These are phyloP conservation scores for Apiospora rasikravindrae DNA, from an alignment of 2,329 filamentous ascomycete genomes.

Conservation along the genomic window DNA sequence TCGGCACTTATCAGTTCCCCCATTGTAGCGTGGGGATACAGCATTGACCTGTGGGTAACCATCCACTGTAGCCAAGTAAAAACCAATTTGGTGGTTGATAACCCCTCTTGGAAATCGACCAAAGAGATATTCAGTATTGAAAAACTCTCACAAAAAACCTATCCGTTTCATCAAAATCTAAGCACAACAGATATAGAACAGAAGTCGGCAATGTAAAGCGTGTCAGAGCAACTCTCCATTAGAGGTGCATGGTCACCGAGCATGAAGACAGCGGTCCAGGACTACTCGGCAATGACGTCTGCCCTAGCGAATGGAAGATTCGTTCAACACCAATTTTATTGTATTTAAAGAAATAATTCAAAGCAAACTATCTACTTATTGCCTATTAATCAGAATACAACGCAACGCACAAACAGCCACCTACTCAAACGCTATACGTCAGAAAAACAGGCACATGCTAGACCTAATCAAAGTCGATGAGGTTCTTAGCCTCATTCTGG, in stretches of 20 bases:
- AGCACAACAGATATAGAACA: not conserved
- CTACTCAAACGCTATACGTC: not conserved
- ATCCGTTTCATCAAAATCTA: not conserved
- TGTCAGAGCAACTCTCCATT: not conserved
- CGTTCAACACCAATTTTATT: not conserved
- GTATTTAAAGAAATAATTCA: too few species aligned
- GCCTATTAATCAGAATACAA: not conserved
- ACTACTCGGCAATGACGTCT: too few species aligned
- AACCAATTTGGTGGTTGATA: not conserved
- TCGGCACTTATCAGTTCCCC: not conserved
- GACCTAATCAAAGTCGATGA: not conserved
- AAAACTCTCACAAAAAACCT: not conserved
- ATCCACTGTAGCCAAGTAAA: not conserved
- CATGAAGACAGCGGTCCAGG: too few species aligned
- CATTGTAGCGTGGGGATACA: not conserved
- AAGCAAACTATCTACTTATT: too few species aligned
- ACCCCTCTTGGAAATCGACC: not conserved
- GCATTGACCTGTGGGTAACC: not conserved
- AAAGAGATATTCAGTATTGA: not conserved
- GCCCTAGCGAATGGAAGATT: too few species aligned
- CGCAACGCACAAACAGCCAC: not conserved
- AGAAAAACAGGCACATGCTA: too few species aligned
- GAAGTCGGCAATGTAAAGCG: not conserved
- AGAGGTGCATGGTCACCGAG: too few species aligned
- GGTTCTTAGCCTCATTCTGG: not conserved